A percentile compares a stretch with the other conserved stretches of the same genome.
Conservation (phyloP, 345 rosid genomes). For the Acer saccharum region DNA sequence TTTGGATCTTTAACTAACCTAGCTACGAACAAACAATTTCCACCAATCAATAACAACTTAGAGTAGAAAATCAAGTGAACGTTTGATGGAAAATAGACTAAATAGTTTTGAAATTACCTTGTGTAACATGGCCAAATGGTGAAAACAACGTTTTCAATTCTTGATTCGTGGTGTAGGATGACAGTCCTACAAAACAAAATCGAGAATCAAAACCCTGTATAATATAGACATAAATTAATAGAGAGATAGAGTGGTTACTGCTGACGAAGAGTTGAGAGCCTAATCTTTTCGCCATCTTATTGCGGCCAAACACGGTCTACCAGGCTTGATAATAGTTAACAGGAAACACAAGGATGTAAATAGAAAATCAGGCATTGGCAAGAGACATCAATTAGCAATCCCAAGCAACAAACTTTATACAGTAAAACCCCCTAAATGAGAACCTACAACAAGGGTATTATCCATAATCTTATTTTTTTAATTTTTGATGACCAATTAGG, state of each 20-base stretch:
- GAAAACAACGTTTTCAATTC: constrained; percentile 40
- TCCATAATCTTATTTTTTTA: no score
- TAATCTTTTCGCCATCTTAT: constrained; percentile 43
- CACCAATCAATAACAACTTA: background rate
- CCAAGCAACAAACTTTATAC: no score
- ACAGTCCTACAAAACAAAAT: constrained; percentile 32
- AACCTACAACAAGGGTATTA: no score
- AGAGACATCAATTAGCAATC: no score
- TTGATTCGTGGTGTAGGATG: constrained; percentile 37
- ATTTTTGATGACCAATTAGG: no score
- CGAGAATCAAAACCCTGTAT: background rate
- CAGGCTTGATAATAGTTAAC: no score
- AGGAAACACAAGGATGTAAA: no score
- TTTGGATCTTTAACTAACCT: constrained; percentile 46
- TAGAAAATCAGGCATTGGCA: no score
- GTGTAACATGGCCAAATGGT: constrained; percentile 38
- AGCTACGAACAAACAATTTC: constrained; percentile 33
- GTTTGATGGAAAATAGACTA: background rate
- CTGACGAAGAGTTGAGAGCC: constrained; percentile 53
- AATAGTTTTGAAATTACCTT: constrained; percentile 29
- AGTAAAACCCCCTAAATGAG: no score
- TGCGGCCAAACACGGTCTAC: no score
- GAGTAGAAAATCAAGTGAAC: background rate
- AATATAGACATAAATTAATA: background rate
- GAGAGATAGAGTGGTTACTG: constrained; percentile 33